Evolutionary conservation across 306 rosid genomes (phyloP), one percentile per base, ranked within the genome.

Genomic region (Lathyrus sativus): DNA sequence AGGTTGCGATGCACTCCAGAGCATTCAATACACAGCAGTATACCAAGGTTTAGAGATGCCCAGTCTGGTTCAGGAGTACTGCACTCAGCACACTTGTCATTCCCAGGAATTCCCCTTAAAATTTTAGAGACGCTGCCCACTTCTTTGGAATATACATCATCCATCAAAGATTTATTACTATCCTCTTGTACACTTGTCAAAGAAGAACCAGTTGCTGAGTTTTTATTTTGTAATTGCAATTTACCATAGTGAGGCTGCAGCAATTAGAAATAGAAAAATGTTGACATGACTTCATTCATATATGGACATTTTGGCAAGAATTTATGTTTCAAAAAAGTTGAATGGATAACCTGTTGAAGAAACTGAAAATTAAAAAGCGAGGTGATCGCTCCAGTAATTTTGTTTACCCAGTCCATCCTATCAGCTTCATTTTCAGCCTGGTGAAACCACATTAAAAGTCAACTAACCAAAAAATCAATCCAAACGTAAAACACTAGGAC

Each of bases 361-460:
- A 93, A 78, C 75, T 86, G 93, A 74, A 85, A 90, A 83, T 76
- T 93, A 80, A 93, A 77, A 69, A 85, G 88, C 2, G 89, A 84
- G 35, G 93, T 54, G 71, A 93, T 88, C 65, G 91, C 97, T 80
- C 87, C 91, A 11, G 87, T 81, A 63, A 93, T 82, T 81, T 90
- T 93, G 81, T 82, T 85, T 71, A 82, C 79, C 98, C 97, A 93
- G 78, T 90, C 98, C 89, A 79, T 84, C 89, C 91, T 90, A 85
- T 90, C 98, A 48, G 89, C 96, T 79, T 93, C 98, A 74, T 88
- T 93, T 82, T 93, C 98, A 33, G 97, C 97, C 99, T 93, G 87
- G 69, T 37, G 79, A 79, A 84, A 62, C 26, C 75, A 76, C 39
- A 39, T 38, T 60, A 13, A 67, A 57, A 53, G 41, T 66, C 55